Conservation (phyloP, 352 stramenopile species). For the Elongisporangium senticosum region DNA sequence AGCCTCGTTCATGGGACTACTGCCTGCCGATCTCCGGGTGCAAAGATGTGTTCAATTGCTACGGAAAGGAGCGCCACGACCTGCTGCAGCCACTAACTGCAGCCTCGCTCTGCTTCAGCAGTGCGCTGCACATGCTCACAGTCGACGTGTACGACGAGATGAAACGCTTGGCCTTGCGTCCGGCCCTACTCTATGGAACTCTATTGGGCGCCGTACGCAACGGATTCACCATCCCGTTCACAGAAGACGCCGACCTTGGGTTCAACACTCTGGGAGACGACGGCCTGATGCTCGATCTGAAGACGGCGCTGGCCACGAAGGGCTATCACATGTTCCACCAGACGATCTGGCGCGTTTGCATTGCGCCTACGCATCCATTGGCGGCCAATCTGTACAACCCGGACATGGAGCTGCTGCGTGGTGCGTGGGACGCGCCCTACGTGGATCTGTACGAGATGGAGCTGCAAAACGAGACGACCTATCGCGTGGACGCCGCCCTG, state of each 20-base stretch:
- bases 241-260: constrained; percentile 30
- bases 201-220: constrained; percentile 34
- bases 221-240: constrained; percentile 29
- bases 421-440: constrained; percentile 20
- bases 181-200: constrained; percentile 24
- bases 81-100: constrained; percentile 6
- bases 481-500: constrained; percentile 6
- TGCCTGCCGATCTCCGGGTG: constrained; percentile 24
- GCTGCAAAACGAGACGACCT: constrained; percentile 7
- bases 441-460: constrained; percentile 37
- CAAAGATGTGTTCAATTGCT: constrained; percentile 22
- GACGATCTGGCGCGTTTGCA: constrained; percentile 33
- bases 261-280: constrained; percentile 6
- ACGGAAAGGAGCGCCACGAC: constrained; percentile 16
- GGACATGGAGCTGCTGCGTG: constrained; percentile 14
- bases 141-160: constrained; percentile 26
- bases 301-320: constrained; percentile 18
- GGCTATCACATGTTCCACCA: constrained; percentile 39
- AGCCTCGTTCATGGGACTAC: constrained; percentile 15
- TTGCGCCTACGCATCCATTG: constrained; percentile 34
- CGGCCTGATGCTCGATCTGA: no score
- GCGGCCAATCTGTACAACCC: constrained; percentile 23
- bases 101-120: constrained; percentile 16
- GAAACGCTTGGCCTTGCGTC: constrained; percentile 3
- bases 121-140: constrained; percentile 30